Evolutionary conservation across 805 yeast genomes (phyloP).

Genomic region (Wilhelminamyces savonicus): DNA sequence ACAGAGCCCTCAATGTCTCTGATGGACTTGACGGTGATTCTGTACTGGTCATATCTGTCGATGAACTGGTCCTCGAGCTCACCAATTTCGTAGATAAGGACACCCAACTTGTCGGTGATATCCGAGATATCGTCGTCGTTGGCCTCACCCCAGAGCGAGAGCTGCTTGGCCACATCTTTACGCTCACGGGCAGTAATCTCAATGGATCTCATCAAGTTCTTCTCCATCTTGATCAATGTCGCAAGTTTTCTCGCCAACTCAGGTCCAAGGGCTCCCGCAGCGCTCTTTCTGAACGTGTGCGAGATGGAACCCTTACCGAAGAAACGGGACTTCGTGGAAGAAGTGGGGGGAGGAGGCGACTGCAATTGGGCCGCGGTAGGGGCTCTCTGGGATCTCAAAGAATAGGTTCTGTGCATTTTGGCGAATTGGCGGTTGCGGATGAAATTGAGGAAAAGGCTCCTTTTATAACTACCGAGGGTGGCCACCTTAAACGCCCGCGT

Average conservation of each 20-base stretch:
- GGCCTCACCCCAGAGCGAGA: slow-evolving; percentile 96
- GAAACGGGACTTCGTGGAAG: slow-evolving; percentile 65
- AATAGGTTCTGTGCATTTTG: slow-evolving; percentile 78
- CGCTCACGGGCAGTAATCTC: slow-evolving; percentile 93
- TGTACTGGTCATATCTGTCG: slow-evolving; percentile 97
- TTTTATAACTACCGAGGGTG: too few relatives aligned
- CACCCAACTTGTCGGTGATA: slow-evolving; percentile 96
- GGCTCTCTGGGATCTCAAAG: slow-evolving; percentile 70
- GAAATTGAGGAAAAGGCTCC: not conserved
- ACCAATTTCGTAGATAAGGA: slow-evolving; percentile 89
- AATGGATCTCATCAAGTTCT: slow-evolving; percentile 88
- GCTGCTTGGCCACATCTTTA: slow-evolving; percentile 93
- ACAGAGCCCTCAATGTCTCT: slow-evolving; percentile 97
- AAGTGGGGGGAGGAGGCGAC: slow-evolving; percentile 76
- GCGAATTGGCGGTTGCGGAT: not conserved
- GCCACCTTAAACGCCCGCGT: too few relatives aligned
- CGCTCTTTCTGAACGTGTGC: slow-evolving; percentile 64
- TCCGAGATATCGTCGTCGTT: slow-evolving; percentile 96
- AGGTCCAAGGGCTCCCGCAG: slow-evolving; percentile 93
- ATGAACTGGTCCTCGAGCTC: slow-evolving; percentile 97
- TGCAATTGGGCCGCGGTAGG: slow-evolving; percentile 79
- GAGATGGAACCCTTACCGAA: slow-evolving; percentile 72
- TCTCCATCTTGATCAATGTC: slow-evolving; percentile 91
- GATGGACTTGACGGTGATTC: slow-evolving; percentile 88
- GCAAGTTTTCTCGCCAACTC: slow-evolving; percentile 90